Conservation (phyloP, 2,329 filamentous ascomycete species). For the Colletotrichum sp. region DNA sequence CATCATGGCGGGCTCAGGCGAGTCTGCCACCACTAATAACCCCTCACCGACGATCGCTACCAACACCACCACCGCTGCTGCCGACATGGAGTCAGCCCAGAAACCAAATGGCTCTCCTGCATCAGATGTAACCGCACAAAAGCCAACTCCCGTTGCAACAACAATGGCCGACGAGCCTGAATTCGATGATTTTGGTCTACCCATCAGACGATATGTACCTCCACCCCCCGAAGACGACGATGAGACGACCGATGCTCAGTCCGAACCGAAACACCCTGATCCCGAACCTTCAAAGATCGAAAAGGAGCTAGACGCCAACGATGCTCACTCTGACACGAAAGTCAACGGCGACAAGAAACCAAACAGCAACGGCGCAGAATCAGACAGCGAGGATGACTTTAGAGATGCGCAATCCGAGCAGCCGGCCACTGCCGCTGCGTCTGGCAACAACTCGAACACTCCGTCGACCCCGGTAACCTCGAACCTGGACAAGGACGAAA, state of each 20-base stretch:
- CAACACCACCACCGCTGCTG: conserved; percentile 20
- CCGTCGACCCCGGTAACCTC: conserved; percentile 13
- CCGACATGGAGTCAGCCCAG: conserved; percentile 24
- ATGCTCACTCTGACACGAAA: conserved; percentile 3
- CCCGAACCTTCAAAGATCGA: not conserved
- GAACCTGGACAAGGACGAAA: conserved; percentile 2
- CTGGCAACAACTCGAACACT: conserved; percentile 5
- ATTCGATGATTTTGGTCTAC: conserved; percentile 75
- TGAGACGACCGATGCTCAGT: not conserved
- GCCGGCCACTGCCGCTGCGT: not conserved
- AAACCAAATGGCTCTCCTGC: not conserved
- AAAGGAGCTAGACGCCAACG: not conserved
- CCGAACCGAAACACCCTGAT: not conserved
- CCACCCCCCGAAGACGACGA: conserved; percentile 25
- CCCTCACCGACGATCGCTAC: not conserved
- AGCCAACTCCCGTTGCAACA: conserved; percentile 28
- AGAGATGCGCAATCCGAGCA: conserved; percentile 29
- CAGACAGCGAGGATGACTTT: conserved; percentile 30
- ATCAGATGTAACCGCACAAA: conserved; percentile 30
- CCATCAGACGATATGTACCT: conserved; percentile 57
- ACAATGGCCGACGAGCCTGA: conserved; percentile 45
- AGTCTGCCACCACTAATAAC: conserved; percentile 7
- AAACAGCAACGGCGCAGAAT: conserved; percentile 19
- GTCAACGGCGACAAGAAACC: not conserved
- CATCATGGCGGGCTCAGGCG: conserved; percentile 19